A percentile compares a stretch with the other conserved stretches of the same genome.
phyloP scores from a whole-genome alignment of 1,139 yeast genomes.

The Pichia sp. region DNA sequence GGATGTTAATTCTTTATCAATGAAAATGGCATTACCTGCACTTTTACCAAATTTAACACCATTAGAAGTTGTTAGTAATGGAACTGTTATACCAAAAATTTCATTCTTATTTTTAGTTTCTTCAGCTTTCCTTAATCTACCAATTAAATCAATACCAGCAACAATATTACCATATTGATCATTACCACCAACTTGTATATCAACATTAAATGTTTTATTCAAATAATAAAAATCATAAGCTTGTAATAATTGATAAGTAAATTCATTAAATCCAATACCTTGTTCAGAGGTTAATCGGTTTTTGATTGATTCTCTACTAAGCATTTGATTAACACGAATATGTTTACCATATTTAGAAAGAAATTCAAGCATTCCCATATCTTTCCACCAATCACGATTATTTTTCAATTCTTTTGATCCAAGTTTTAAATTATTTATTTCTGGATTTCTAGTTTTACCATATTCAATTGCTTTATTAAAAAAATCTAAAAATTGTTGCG shows the following conservation, averaged over 20 bases:
- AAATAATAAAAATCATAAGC: slow-evolving; percentile 92
- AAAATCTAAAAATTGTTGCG: slow-evolving; percentile 54
- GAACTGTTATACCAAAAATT: slow-evolving; percentile 77
- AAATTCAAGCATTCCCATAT: slow-evolving; percentile 68
- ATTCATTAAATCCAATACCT: slow-evolving; percentile 91
- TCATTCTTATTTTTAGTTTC: slow-evolving; percentile 15
- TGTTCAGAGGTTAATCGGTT: slow-evolving; percentile 59
- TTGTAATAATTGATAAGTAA: slow-evolving; percentile 85
- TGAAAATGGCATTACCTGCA: slow-evolving; percentile 94
- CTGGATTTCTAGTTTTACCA: slow-evolving; percentile 51
- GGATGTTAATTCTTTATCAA: slow-evolving; percentile 63
- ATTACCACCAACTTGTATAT: slow-evolving; percentile 88
- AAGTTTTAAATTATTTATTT: slow-evolving; percentile 32
- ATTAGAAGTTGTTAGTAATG: slow-evolving; percentile 76
- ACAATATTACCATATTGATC: slow-evolving; percentile 99
- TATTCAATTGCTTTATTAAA: slow-evolving; percentile 55
- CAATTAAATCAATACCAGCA: slow-evolving; percentile 87
- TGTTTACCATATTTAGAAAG: slow-evolving; percentile 70
- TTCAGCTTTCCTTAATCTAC: slow-evolving; percentile 41
- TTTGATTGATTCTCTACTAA: slow-evolving; percentile 82
- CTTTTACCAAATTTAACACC: slow-evolving; percentile 97
- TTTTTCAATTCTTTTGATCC: slow-evolving; percentile 38
- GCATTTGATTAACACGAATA: slow-evolving; percentile 80
- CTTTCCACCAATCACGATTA: slow-evolving; percentile 83
- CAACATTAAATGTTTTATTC: slow-evolving; percentile 51